Base-by-base conservation (phyloP, 352 stramenopile genomes). In the Globisporangium cylindrosporum region DNA sequence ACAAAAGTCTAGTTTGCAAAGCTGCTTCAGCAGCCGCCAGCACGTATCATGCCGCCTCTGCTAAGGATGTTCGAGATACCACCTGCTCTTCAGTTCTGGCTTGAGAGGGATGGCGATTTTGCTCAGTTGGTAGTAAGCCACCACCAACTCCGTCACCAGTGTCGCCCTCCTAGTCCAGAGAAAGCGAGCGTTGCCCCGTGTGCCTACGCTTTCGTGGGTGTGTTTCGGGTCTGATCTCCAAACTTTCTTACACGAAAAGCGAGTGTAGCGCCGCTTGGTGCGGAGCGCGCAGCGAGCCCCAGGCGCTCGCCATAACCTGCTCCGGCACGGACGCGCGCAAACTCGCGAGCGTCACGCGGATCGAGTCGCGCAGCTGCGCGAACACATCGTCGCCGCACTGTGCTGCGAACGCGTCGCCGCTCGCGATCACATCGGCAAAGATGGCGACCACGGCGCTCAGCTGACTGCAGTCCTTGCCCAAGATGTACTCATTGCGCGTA, bases 211-310 rank as follows among this genome's bases (percentile, higher is more conserved):
- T 22, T 24, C 34, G 32, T 27, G 57, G 24, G 25, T 41, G 36
- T 43, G 36, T 25, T n/a, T 58, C 4, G 7, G 20, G 20, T 32
- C 25, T 18, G 36, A 10, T 12, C 18, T 4, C 7, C 29, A 46
- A 25, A 10, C 12, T n/a, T 66, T 27, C 32, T 74, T 64, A 90
- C 64, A 72, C 74, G 63, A 92, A 92, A 3, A 94, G 82, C 20
- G 80, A 73, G 56, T 92, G 84, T 61, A 94, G 62, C 27, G 81
- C 83, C 18, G 76, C 72, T 61, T 92, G 82, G 58, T 92, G 86
- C 34, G 78, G 48, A 1, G 64, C 63, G 10, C 73, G 74, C 24
- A 94, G 70, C n/a, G 69, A 69, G 9, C 74, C 62, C 86, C 86
- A 94, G 15, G 82, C 81, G 34, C 84, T 75, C 1, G 69, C 70